Percentiles rank a stretch among this genome's conserved stretches.
phyloP scores from a whole-genome alignment of 768 basidiomycete genomes.

The Lactarius tabidus region DNA sequence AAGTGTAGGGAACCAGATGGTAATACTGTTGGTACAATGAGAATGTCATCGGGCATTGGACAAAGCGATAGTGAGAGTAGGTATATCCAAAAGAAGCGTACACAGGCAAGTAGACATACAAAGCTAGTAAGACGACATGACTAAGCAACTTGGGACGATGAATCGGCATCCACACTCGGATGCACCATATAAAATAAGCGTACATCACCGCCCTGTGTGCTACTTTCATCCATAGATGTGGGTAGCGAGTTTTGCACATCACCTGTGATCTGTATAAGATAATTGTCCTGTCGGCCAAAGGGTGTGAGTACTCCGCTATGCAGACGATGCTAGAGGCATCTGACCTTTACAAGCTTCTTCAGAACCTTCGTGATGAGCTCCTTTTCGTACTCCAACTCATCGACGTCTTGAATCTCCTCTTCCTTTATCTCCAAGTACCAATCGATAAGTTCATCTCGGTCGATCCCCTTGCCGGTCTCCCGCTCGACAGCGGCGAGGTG shows the following conservation, averaged over 20 bases:
- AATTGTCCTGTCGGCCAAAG: constrained; percentile 61
- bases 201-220: constrained; percentile 51
- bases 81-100: not conserved
- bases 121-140: constrained; percentile 8
- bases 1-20: constrained; percentile 60
- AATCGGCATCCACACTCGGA: constrained; percentile 76
- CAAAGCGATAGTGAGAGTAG: not conserved
- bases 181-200: constrained; percentile 89
- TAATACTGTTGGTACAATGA: constrained; percentile 57
- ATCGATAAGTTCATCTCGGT: constrained; percentile 89
- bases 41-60: constrained; percentile 41
- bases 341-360: constrained; percentile 85
- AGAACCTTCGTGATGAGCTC: constrained; percentile 89
- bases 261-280: constrained; percentile 76
- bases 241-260: constrained; percentile 78
- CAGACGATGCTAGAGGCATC: constrained; percentile 21
- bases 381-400: constrained; percentile 86
- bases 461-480: constrained; percentile 69
- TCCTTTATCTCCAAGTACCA: constrained; percentile 96
- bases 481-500: constrained; percentile 76
- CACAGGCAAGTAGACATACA: constrained; percentile 10
- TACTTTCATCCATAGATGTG: constrained; percentile 57
- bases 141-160: constrained; percentile 15
- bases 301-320: not conserved
- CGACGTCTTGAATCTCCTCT: constrained; percentile 72